phyloP scores from a whole-genome alignment of 345 rosid genomes.

The Erucastrum elatum region DNA sequence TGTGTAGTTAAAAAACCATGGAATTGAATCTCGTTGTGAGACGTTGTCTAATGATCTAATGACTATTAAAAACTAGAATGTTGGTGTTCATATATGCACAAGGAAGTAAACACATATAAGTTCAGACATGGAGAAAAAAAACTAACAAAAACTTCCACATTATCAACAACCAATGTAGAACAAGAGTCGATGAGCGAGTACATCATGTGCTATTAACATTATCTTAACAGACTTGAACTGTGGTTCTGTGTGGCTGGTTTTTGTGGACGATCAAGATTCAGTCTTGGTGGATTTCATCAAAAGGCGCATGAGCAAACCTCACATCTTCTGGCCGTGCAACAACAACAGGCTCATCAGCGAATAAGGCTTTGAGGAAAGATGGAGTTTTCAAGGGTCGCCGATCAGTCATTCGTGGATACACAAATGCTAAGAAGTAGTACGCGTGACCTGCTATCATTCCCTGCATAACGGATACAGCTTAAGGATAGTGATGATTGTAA shows the following conservation, averaged over 20 bases:
- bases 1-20: conserved; percentile 9
- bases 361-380: conserved; percentile 67
- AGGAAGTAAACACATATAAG: neutral
- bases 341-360: conserved; percentile 82
- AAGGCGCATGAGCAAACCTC: conserved; percentile 79
- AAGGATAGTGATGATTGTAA: neutral
- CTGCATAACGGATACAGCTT: conserved; percentile 42
- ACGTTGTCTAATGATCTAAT: conserved; percentile 3
- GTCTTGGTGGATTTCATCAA: conserved; percentile 67
- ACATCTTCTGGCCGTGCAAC: conserved; percentile 73
- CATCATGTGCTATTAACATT: neutral
- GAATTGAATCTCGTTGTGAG: conserved; percentile 1
- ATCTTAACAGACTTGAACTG: neutral
- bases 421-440: conserved; percentile 92
- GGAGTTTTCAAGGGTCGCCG: conserved; percentile 86
- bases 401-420: conserved; percentile 82
- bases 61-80: neutral
- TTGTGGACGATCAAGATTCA: conserved; percentile 25
- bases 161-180: conserved; percentile 12
- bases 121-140: neutral
- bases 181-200: neutral
- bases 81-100: conserved; percentile 31
- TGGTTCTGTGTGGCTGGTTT: neutral
- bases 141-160: conserved; percentile 13
- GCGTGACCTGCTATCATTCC: conserved; percentile 99